Evolutionary conservation across 192 early-diverging fungal genomes (phyloP).

Genomic region (Podila minutissima): DNA sequence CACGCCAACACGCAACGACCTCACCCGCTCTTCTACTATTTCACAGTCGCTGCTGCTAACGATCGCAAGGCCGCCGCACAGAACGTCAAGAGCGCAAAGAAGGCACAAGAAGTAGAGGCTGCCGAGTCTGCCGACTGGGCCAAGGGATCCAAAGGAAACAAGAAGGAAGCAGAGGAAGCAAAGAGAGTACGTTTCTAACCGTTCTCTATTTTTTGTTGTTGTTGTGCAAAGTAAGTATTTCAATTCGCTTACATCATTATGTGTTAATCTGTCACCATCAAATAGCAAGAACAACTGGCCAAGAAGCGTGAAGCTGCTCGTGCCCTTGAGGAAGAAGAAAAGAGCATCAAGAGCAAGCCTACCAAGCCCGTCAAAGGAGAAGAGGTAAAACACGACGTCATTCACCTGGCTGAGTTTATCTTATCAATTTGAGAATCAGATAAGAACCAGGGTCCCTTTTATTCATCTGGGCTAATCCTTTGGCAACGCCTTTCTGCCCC

Average conservation of each 20-base stretch:
- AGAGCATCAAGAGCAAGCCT: constrained; percentile 57
- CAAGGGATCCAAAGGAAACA: constrained; percentile 74
- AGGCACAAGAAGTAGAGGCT: constrained; percentile 62
- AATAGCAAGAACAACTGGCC: constrained; percentile 54
- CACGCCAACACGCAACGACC: background rate
- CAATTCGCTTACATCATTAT: too few relatives aligned
- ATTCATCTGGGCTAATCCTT: too few relatives aligned
- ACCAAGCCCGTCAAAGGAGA: constrained; percentile 54
- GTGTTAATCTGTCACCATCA: too few relatives aligned
- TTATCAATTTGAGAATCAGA: too few relatives aligned
- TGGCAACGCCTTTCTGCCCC: too few relatives aligned
- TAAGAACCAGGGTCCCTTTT: too few relatives aligned
- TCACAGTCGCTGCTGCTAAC: constrained; percentile 71
- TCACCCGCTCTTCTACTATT: background rate
- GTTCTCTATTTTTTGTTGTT: too few relatives aligned
- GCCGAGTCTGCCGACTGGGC: constrained; percentile 72
- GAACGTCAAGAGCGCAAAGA: constrained; percentile 65
- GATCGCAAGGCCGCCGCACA: constrained; percentile 76
- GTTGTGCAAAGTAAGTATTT: too few relatives aligned
- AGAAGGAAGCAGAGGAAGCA: constrained; percentile 67
- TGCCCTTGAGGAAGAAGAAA: constrained; percentile 71
- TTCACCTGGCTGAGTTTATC: too few relatives aligned
- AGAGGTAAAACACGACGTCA: constrained; percentile 14
- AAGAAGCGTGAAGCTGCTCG: constrained; percentile 63
- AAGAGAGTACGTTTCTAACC: constrained; percentile 33